Evolutionary conservation across 129 eudicot species (phyloP).

Genomic region (Cynara cardunculus): DNA sequence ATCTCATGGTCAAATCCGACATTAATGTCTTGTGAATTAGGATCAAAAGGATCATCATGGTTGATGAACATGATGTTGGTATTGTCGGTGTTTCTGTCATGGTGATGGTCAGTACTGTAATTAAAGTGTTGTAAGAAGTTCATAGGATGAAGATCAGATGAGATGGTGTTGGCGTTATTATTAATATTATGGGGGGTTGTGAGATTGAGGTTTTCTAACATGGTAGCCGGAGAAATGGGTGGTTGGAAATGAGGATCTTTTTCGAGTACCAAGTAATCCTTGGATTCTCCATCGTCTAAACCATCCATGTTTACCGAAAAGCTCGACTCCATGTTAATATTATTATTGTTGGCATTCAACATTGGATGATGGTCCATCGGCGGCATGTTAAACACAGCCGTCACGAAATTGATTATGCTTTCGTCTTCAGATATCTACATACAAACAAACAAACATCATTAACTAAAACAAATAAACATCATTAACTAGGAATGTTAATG

Average conservation of each 20-base stretch:
- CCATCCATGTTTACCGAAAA: slow-evolving; percentile 31
- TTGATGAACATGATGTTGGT: slow-evolving; percentile 20
- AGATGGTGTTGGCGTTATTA: too few relatives aligned
- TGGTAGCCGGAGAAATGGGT: slow-evolving; percentile 47
- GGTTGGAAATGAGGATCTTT: slow-evolving; percentile 45
- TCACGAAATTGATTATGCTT: slow-evolving; percentile 53
- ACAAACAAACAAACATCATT: background rate
- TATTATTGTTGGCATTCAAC: slow-evolving; percentile 29
- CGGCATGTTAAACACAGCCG: slow-evolving; percentile 52
- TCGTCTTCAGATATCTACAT: slow-evolving; percentile 82
- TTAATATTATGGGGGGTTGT: slow-evolving; percentile 28
- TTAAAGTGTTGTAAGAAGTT: slow-evolving; percentile 52
- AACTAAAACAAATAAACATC: background rate
- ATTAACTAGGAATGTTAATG: too few relatives aligned
- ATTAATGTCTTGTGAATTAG: slow-evolving; percentile 30
- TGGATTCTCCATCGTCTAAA: slow-evolving; percentile 27
- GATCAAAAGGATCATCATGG: slow-evolving; percentile 32
- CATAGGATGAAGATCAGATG: slow-evolving; percentile 31
- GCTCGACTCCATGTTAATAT: slow-evolving; percentile 26
- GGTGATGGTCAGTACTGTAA: slow-evolving; percentile 5
- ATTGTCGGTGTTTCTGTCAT: slow-evolving; percentile 27
- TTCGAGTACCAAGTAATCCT: slow-evolving; percentile 28
- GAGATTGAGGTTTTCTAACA: slow-evolving; percentile 42
- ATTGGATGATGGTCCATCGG: slow-evolving; percentile 43
- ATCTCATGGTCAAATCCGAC: slow-evolving; percentile 50